Percentiles rank a stretch among this genome's conserved stretches.
These are phyloP conservation scores for Bretschneidera sinensis DNA, from an alignment of 345 rosid genomes.

Conservation along the genomic window DNA sequence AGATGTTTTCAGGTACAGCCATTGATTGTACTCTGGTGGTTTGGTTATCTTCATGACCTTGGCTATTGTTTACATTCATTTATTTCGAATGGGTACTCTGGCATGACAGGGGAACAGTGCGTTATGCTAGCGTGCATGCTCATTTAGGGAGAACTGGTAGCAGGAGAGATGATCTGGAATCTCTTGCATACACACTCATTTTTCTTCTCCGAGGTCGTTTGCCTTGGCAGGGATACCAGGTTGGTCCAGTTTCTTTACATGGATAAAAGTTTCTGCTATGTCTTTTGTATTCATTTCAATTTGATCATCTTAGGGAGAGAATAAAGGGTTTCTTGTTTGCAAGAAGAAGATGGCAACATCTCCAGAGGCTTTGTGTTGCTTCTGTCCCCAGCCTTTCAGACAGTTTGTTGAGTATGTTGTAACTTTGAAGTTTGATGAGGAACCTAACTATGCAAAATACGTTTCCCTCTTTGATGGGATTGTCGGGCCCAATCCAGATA, in stretches of 20 bases:
- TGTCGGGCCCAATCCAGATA: constrained; percentile 46
- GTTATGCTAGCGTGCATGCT: constrained; percentile 78
- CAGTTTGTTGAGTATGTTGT: constrained; percentile 65
- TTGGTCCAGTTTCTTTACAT: constrained; percentile 16
- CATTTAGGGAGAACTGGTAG: constrained; percentile 74
- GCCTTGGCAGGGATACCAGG: constrained; percentile 87
- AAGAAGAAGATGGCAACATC: constrained; percentile 77
- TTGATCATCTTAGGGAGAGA: constrained; percentile 58
- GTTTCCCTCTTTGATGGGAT: constrained; percentile 59
- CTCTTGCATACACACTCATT: constrained; percentile 77
- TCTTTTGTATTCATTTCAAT: neutral
- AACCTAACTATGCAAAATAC: constrained; percentile 61
- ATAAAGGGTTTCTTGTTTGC: constrained; percentile 65
- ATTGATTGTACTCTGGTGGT: neutral
- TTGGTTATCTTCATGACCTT: too few species aligned
- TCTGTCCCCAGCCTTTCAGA: constrained; percentile 58
- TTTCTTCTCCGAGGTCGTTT: constrained; percentile 75
- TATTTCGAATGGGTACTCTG: neutral
- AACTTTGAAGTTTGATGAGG: constrained; percentile 65
- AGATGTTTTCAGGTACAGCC: constrained; percentile 61
- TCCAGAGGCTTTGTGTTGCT: constrained; percentile 50
- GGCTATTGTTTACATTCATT: neutral
- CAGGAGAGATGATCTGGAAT: constrained; percentile 81
- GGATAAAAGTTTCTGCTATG: neutral
- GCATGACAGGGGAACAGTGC: constrained; percentile 71